Conservation (phyloP, 2,329 filamentous ascomycete genomes). For the Colletotrichum sp. region DNA sequence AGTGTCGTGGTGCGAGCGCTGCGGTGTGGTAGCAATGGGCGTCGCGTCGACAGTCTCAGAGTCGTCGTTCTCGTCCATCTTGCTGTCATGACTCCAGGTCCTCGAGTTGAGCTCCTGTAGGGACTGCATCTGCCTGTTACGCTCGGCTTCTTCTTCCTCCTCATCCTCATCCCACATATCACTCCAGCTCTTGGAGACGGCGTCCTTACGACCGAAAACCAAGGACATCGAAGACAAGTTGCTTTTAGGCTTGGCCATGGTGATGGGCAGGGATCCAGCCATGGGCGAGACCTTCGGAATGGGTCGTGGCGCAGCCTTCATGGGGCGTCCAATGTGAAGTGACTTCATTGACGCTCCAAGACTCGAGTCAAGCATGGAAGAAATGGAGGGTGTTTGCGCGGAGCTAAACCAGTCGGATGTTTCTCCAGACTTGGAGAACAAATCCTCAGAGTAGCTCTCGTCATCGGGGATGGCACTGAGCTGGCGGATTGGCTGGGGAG, state of each 20-base stretch:
- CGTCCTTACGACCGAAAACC: slow-evolving; percentile 79
- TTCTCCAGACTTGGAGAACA: slow-evolving; percentile 81
- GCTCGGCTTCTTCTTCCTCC: slow-evolving; percentile 76
- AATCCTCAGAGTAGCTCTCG: slow-evolving; percentile 80
- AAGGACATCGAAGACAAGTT: slow-evolving; percentile 75
- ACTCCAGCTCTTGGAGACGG: slow-evolving; percentile 98
- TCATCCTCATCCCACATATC: slow-evolving; percentile 95
- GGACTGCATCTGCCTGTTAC: slow-evolving; percentile 61
- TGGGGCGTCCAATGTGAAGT: slow-evolving; percentile 58
- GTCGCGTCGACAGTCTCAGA: slow-evolving; percentile 47
- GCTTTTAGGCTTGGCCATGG: slow-evolving; percentile 76
- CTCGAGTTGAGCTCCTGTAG: slow-evolving; percentile 74
- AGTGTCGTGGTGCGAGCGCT: slow-evolving; percentile 41
- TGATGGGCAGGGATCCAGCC: slow-evolving; percentile 78
- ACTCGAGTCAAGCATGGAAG: slow-evolving; percentile 84
- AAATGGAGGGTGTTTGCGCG: slow-evolving; percentile 79
- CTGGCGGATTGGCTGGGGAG: slow-evolving; percentile 75
- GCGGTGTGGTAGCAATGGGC: slow-evolving; percentile 38
- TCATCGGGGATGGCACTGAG: slow-evolving; percentile 86
- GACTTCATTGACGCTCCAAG: slow-evolving; percentile 84
- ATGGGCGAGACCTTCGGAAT: slow-evolving; percentile 61
- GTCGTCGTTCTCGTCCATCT: slow-evolving; percentile 50
- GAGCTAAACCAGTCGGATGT: slow-evolving; percentile 80
- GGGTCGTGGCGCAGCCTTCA: slow-evolving; percentile 46
- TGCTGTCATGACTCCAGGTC: slow-evolving; percentile 81